Evolutionary conservation across 73 alveolate genomes (phyloP), one percentile per base, ranked within the genome.

Genomic region (Effrenium voratum): DNA sequence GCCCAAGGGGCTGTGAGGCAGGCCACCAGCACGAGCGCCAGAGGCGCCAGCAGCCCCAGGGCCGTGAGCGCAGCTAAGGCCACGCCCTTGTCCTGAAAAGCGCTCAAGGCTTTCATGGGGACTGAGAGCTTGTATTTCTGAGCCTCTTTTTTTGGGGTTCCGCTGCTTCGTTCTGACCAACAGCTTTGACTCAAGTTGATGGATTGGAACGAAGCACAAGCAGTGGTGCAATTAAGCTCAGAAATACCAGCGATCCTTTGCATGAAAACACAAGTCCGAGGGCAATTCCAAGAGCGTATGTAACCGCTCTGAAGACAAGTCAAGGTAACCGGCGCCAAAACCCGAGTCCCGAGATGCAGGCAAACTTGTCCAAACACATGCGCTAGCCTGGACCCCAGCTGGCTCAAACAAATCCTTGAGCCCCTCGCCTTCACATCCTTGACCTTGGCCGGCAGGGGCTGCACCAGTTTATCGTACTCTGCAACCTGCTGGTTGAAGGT

Each of bases 1-100:
- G 5, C 5, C 43, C 91, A 46, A 19, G 47, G 36, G 46, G 68
- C 96, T 38, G 66, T 73, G 40, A 73, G 36, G 96, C 96, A 88
- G 96, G 87, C 68, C 73, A 88, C 44, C 75, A 88, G 47, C 3
- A 88, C 96, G 75, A 88, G 73, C 30, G 96, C 79, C 96, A 88
- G 15, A 0, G 96, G 96, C 6, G 55, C 86, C 96, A 88, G 70
- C 57, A 88, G 55, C 75, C 86, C 96, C 3, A 86, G 87, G 3
- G 86, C 73, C 13, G 96, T 73, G 52, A 88, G 45, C 86, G 63
- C 32, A 16, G 76, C 96, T 47, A 88, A 66, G 26, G 19, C 57
- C n/a, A 40, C 22, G 47, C 68, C 87, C 16, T 49, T 49, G 43
- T 88, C 96, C 96, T 88, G 57, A n/a, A n/a, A n/a, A n/a, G n/a